These are phyloP conservation scores for Ceriops decandra DNA, from an alignment of 345 rosid species.

Conservation along the genomic window DNA sequence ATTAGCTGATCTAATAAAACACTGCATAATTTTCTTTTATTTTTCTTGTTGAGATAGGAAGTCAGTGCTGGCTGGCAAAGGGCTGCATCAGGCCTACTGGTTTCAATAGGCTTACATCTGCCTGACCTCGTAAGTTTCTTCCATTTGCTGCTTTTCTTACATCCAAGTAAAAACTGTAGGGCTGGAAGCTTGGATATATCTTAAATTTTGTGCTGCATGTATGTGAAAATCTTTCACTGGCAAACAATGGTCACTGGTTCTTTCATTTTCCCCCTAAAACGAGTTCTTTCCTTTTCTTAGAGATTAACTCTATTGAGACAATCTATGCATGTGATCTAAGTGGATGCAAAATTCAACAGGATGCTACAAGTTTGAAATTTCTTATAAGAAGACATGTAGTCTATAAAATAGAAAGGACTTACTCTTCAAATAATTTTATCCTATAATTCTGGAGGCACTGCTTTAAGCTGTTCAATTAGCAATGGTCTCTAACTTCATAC, in stretches of 20 bases:
- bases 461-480: no score
- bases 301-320: no score
- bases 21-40: neutral
- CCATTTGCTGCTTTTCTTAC: neutral
- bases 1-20: conserved; percentile 2
- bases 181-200: neutral
- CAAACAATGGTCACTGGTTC: neutral
- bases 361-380: no score
- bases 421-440: no score
- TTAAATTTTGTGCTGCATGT: neutral
- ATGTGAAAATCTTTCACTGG: neutral
- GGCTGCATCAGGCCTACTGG: conserved; percentile 81
- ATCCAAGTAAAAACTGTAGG: neutral
- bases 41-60: conserved; percentile 47
- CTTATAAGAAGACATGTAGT: no score
- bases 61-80: conserved; percentile 91
- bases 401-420: no score
- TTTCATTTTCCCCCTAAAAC: neutral
- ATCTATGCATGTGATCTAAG: no score
- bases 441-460: no score
- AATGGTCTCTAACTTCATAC: no score
- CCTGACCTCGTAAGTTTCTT: conserved; percentile 83
- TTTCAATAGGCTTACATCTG: conserved; percentile 80
- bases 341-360: no score
- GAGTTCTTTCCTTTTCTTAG: no score